Conservation (phyloP, 2,329 filamentous ascomycete species). For the Calonectria pseudoturangicola region DNA sequence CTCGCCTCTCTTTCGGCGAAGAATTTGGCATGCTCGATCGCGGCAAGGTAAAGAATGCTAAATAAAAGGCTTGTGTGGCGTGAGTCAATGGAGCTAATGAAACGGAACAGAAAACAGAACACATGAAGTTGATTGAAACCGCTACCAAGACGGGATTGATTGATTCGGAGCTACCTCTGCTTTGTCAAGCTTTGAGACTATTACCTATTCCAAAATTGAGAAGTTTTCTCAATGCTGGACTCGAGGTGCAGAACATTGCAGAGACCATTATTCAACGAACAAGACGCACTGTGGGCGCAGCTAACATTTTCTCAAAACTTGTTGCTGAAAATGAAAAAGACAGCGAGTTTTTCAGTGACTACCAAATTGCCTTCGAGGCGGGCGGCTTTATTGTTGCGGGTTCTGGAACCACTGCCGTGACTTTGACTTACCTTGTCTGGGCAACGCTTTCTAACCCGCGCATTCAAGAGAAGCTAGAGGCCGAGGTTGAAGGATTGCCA, state of each 20-base stretch:
- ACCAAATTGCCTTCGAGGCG: conserved; percentile 4
- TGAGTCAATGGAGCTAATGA: background rate
- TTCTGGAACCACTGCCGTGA: conserved; percentile 8
- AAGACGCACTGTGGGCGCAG: background rate
- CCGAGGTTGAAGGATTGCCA: background rate
- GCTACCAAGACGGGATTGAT: conserved; percentile 2
- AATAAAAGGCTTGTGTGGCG: too few relatives aligned
- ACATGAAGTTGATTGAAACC: conserved; percentile 6
- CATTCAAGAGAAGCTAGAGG: conserved; percentile 3
- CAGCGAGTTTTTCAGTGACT: background rate
- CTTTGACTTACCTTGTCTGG: conserved; percentile 9
- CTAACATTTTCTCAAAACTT: conserved; percentile 5
- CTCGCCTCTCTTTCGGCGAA: conserved; percentile 7
- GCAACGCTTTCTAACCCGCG: background rate
- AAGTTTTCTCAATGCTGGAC: background rate
- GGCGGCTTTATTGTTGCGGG: conserved; percentile 1
- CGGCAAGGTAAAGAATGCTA: background rate
- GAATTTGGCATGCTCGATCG: conserved; percentile 9
- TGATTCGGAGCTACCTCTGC: background rate
- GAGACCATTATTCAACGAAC: background rate
- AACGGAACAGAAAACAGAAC: background rate
- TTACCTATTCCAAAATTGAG: background rate
- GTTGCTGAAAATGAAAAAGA: conserved; percentile 18
- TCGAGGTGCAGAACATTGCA: background rate
- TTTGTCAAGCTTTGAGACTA: background rate